Evolutionary conservation across 768 basidiomycete species (phyloP), one percentile per base, ranked within the genome.

Genomic region (Rhizopogon sp.): DNA sequence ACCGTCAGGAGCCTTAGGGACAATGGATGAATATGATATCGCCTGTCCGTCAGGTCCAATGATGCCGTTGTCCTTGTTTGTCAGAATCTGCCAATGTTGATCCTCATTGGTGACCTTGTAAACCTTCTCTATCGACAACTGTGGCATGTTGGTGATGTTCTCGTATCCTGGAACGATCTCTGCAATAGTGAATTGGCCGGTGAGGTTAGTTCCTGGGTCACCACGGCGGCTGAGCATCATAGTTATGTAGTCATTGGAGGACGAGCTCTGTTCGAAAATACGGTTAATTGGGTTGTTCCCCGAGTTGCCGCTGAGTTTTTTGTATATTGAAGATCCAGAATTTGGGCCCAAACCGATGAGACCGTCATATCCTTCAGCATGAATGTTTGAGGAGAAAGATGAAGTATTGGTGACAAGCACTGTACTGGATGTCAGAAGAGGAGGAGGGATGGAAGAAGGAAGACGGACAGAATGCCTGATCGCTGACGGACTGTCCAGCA

Each of bases 271-370:
- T 55, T 79, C 68, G 66, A 92, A 92, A 56, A 89, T 82, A 60
- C 76, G 79, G 61, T 82, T 80, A 14, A 92, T 73, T 11, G 85
- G 68, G 25, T 76, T 82, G 72, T 87, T 78, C 20, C 79, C 88
- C 6, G 75, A 62, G 52, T 64, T 59, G 8, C 68, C 70, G 58
- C 74, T 75, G 42, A 89, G 64, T 52, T 81, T 82, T 57, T 82
- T 75, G 55, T 74, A 77, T 58, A 91, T 79, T 41, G 79, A 71
- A 50, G 87, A 88, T 43, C 84, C 87, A 25, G 78, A 68, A 71
- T 88, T 88, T 31, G 88, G 88, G n/a, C 89, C 89, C 16, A 91
- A 79, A 22, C 89, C 89, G 29, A 91, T 72, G 17, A 91, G 79
- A 40, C 89, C 89, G 54, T 84, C 78, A 59, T 82, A 87, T 0